Conservation (phyloP, 495 filamentous ascomycete genomes). For the Hypoxylon fuscum region DNA sequence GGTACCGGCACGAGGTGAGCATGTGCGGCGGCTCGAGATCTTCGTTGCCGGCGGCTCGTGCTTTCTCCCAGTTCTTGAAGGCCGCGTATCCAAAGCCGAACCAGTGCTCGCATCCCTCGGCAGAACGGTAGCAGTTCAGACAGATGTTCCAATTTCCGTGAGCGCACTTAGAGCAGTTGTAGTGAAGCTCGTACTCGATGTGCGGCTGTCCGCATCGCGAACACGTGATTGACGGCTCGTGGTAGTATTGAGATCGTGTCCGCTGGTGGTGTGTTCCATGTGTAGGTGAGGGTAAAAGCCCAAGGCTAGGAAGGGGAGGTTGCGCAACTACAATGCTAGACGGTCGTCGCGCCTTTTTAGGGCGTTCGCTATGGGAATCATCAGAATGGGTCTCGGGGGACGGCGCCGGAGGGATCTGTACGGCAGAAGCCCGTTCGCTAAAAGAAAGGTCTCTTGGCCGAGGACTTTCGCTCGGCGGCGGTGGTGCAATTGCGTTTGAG, state of each 20-base stretch:
- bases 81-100: slow-evolving; percentile 77
- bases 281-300: slow-evolving; percentile 38
- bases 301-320: slow-evolving; percentile 43
- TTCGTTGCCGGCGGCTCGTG: slow-evolving; percentile 30
- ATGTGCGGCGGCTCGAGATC: slow-evolving; percentile 68
- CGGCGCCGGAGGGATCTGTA: slow-evolving; percentile 33
- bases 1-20: slow-evolving; percentile 72
- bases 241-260: slow-evolving; percentile 58
- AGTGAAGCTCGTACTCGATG: slow-evolving; percentile 85
- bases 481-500: slow-evolving; percentile 12
- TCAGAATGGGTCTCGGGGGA: slow-evolving; percentile 33
- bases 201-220: slow-evolving; percentile 68
- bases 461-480: slow-evolving; percentile 9
- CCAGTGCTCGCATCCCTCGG: slow-evolving; percentile 81
- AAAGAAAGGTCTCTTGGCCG: slow-evolving; percentile 41
- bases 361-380: slow-evolving; percentile 27
- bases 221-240: slow-evolving; percentile 78
- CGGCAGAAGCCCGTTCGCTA: slow-evolving; percentile 38
- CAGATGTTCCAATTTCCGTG: slow-evolving; percentile 80
- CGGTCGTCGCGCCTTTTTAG: slow-evolving; percentile 35
- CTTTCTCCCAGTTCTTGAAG: slow-evolving; percentile 63
- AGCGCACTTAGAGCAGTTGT: slow-evolving; percentile 74
- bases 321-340: slow-evolving; percentile 36
- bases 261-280: slow-evolving; percentile 41
- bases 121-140: slow-evolving; percentile 75